phyloP scores from a whole-genome alignment of 352 stramenopile species.

The Phytophthora cryptogea region DNA sequence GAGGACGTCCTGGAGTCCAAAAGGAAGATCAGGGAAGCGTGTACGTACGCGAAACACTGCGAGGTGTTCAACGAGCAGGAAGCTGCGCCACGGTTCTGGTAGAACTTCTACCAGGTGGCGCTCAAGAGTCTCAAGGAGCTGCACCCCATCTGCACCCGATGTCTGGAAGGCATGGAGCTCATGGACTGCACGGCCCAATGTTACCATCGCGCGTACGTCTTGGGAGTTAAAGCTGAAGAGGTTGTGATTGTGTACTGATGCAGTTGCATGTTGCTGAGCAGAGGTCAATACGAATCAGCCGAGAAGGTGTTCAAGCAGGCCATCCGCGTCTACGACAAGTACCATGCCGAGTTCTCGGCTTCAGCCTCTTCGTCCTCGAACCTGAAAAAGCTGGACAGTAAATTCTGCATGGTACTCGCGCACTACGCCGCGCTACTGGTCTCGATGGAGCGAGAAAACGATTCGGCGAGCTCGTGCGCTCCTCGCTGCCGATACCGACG shows the following conservation, averaged over 20 bases:
- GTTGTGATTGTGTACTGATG: not conserved
- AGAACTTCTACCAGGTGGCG: slow-evolving; percentile 18
- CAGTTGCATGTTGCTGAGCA: not conserved
- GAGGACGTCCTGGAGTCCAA: not conserved
- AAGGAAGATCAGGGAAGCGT: not conserved
- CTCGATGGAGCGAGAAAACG: slow-evolving; percentile 7
- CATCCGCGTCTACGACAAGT: slow-evolving; percentile 16
- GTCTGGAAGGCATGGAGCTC: slow-evolving; percentile 2
- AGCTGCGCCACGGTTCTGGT: slow-evolving; percentile 6
- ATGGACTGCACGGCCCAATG: slow-evolving; percentile 13
- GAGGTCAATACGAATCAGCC: not conserved
- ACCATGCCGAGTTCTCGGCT: slow-evolving; percentile 2
- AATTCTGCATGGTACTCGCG: not conserved
- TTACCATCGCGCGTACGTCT: slow-evolving; percentile 14
- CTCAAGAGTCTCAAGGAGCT: slow-evolving; percentile 16
- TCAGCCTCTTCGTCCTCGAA: not conserved
- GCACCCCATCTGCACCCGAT: slow-evolving; percentile 1
- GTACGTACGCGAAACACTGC: not conserved
- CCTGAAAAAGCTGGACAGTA: not conserved
- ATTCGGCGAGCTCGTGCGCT: slow-evolving; percentile 11
- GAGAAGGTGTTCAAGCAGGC: slow-evolving; percentile 14
- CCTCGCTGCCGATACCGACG: not conserved
- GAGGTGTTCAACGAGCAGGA: slow-evolving; percentile 8
- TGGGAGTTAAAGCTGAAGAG: not conserved
- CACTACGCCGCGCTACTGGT: slow-evolving; percentile 12